Conservation (phyloP, 1,284 basidiomycete species). For the Trichosporon ovoides region DNA sequence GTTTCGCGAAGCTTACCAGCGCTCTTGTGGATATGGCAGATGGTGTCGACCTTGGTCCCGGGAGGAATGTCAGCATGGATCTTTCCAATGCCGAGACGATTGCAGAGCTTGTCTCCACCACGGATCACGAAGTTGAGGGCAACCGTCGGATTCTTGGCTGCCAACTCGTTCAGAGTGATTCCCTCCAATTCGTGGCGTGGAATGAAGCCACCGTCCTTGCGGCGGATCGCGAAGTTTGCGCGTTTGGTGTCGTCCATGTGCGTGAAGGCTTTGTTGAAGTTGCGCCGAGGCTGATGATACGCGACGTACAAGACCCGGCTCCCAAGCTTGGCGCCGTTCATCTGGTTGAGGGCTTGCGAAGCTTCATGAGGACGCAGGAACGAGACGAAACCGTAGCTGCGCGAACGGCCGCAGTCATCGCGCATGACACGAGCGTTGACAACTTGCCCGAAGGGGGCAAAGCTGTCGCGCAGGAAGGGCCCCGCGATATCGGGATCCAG, state of each 20-base stretch:
- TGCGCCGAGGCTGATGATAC: constrained; percentile 31
- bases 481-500: constrained; percentile 78
- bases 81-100: background rate
- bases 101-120: background rate
- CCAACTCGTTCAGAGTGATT: constrained; percentile 8
- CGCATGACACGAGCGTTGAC: constrained; percentile 91
- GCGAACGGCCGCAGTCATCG: constrained; percentile 72
- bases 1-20: background rate
- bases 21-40: constrained; percentile 4
- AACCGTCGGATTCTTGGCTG: constrained; percentile 1
- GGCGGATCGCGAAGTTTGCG: background rate
- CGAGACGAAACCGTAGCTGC: constrained; percentile 94
- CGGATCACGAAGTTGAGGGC: constrained; percentile 1
- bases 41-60: constrained; percentile 10
- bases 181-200: background rate
- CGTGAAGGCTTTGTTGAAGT: background rate
- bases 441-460: constrained; percentile 72
- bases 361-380: constrained; percentile 67
- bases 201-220: background rate
- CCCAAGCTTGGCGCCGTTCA: constrained; percentile 31
- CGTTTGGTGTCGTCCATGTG: background rate
- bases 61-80: background rate
- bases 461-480: constrained; percentile 71
- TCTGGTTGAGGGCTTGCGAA: constrained; percentile 23
- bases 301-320: constrained; percentile 26